Conservation (phyloP, 495 filamentous ascomycete genomes). For the Penicillium malachiteum region DNA sequence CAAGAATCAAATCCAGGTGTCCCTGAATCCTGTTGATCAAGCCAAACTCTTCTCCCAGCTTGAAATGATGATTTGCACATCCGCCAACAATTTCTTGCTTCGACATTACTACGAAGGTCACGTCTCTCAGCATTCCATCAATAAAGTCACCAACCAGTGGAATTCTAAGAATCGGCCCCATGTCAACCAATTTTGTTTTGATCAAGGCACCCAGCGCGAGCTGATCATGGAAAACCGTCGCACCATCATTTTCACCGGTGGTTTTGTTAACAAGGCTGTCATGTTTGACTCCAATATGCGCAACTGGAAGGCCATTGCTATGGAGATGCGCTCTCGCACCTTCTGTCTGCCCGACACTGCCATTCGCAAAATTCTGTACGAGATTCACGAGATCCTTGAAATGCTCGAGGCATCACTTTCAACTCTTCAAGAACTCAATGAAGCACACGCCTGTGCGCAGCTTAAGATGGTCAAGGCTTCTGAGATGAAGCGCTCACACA, state of each 20-base stretch:
- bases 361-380: constrained; percentile 54
- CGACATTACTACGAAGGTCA: constrained; percentile 46
- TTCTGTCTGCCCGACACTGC: constrained; percentile 55
- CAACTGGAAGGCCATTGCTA: constrained; percentile 51
- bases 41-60: constrained; percentile 54
- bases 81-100: constrained; percentile 51
- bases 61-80: constrained; percentile 53
- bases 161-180: constrained; percentile 49
- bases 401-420: constrained; percentile 48
- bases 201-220: constrained; percentile 54
- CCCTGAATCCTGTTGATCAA: constrained; percentile 44
- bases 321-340: constrained; percentile 54
- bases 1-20: constrained; percentile 38
- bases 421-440: constrained; percentile 40
- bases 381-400: constrained; percentile 51
- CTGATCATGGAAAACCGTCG: constrained; percentile 51
- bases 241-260: constrained; percentile 48
- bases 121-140: constrained; percentile 47
- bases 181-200: constrained; percentile 57
- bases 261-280: constrained; percentile 32
- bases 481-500: background rate
- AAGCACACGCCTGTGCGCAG: constrained; percentile 30
- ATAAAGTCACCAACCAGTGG: constrained; percentile 47
- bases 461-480: background rate
- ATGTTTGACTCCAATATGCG: constrained; percentile 48